Evolutionary conservation across 164 flowering plant species (phyloP).

Genomic region (Amborella trichopoda): DNA sequence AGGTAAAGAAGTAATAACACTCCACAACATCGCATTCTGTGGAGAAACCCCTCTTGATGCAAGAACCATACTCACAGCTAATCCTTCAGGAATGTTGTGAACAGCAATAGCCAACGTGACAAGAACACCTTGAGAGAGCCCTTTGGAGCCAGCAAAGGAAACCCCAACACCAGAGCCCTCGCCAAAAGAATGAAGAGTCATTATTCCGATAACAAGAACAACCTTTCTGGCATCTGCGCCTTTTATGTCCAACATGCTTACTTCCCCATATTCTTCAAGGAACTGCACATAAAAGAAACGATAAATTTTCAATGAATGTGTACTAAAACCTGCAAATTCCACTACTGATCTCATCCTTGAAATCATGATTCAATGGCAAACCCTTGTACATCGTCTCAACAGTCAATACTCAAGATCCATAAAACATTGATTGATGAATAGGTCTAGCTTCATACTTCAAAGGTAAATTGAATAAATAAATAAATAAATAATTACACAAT

Average conservation of each 20-base stretch:
- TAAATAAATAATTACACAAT: too few relatives aligned
- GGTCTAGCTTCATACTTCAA: too few relatives aligned
- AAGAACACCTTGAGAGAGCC: constrained; percentile 84
- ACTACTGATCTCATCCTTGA: too few relatives aligned
- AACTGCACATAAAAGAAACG: constrained; percentile 30
- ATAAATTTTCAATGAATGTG: background rate
- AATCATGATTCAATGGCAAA: too few relatives aligned
- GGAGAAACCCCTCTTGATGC: constrained; percentile 98
- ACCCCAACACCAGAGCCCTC: constrained; percentile 99
- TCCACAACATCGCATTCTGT: constrained; percentile 96
- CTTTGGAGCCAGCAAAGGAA: constrained; percentile 98
- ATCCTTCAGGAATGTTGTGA: constrained; percentile 96
- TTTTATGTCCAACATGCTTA: constrained; percentile 96
- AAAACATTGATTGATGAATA: too few relatives aligned
- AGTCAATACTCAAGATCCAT: too few relatives aligned
- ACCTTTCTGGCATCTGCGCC: constrained; percentile 96
- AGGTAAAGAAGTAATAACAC: constrained; percentile 91
- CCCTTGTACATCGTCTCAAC: too few relatives aligned
- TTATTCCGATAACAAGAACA: constrained; percentile 92
- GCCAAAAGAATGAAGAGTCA: constrained; percentile 99
- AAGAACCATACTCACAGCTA: constrained; percentile 98
- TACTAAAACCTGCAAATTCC: too few relatives aligned
- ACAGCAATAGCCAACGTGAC: constrained; percentile 98
- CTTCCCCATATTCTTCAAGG: constrained; percentile 90
- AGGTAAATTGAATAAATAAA: too few relatives aligned